A percentile compares a stretch with the other conserved stretches of the same genome.
Conservation (phyloP, 345 rosid genomes). For the Salix suchowensis region DNA sequence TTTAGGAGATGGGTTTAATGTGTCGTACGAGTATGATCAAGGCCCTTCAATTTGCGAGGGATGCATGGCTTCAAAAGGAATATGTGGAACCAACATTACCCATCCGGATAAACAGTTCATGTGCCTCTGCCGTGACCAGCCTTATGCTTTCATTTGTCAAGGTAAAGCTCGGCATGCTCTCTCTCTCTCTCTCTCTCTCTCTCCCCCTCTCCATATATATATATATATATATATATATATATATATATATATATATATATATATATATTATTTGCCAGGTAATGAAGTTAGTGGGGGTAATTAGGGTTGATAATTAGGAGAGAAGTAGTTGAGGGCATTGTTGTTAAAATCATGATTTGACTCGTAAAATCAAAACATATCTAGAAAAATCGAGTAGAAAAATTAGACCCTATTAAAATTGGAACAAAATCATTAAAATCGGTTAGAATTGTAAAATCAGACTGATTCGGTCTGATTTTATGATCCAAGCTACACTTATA, state of each 20-base stretch:
- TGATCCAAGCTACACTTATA: too few species aligned
- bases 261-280: background rate
- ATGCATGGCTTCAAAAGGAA: slow-evolving; percentile 32
- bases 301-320: background rate
- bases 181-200: too few species aligned
- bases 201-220: too few species aligned
- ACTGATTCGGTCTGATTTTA: too few species aligned
- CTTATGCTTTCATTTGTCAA: slow-evolving; percentile 1
- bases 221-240: too few species aligned
- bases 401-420: too few species aligned
- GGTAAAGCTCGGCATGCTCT: background rate
- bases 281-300: background rate
- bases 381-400: too few species aligned
- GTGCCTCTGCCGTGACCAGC: slow-evolving; percentile 31
- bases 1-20: slow-evolving; percentile 24
- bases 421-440: too few species aligned
- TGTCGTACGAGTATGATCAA: background rate
- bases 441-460: too few species aligned
- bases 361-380: too few species aligned
- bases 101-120: slow-evolving; percentile 8
- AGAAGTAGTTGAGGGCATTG: background rate
- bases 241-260: too few species aligned
- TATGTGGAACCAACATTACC: slow-evolving; percentile 35
- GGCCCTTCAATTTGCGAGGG: background rate
- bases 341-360: background rate